Evolutionary conservation across 179 eudicot genomes (phyloP), one percentile per base, ranked within the genome.

Genomic region (Gypsophila paniculata): DNA sequence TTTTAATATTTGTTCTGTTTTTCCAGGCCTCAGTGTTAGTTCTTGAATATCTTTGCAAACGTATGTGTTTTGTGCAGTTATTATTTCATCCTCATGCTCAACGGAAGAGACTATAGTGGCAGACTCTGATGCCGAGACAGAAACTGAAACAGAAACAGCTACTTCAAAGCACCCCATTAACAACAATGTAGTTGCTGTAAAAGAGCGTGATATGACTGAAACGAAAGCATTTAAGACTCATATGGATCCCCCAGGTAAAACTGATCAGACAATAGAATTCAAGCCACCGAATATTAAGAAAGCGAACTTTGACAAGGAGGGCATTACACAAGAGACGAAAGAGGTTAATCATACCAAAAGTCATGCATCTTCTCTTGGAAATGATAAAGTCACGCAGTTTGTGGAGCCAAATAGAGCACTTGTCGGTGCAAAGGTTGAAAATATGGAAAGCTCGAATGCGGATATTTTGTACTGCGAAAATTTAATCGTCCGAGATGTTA

Each of bases 21-120:
- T 58, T 29, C 61, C 23, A 58, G 4, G 22, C 25, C 17, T 0
- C 61, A 12, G 19, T 3, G 18, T 60, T 25, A 54, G 59, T 54
- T 12, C 14, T 12, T 60, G 67, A 8, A 62, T 21, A 26, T 64
- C 49, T 18, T 38, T 72, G 71, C 73, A 19, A 67, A 48, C 61
- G 21, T 72, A 12, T 61, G 23, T 58, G 0, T 15, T 48, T 21
- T 72, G 72, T 73, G 91, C 91, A 94, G 99, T 90, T 70, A 73
- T 84, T 42, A 82, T 92, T 70, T 83, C 93, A 6, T 93, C 98
- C 55, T 88, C 97, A 38, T 91, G 95, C 84, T 95, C 99, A 60
- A 95, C 99, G 4, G 99, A 90, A 65, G 99, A 92, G 88, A 95
- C 99, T 44, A 78, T 92, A 66, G 99, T 95, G 68, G 98, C 96